Percentiles rank a stretch among this genome's conserved stretches.
phyloP scores from a whole-genome alignment of 1,139 yeast genomes.

The Petasospora rhodanensis region DNA sequence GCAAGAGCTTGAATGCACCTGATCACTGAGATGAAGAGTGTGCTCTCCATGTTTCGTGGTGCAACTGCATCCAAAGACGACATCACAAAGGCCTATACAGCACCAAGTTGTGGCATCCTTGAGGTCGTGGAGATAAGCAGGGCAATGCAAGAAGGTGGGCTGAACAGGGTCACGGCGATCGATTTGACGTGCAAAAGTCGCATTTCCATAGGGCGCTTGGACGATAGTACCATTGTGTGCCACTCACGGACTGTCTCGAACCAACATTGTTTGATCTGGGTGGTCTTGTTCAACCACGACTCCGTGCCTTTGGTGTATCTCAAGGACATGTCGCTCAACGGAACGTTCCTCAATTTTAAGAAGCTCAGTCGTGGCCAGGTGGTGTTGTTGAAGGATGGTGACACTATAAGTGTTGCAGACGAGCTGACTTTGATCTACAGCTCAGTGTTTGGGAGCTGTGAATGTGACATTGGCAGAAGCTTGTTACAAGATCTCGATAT shows the following conservation, averaged over 20 bases:
- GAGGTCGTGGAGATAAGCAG: too few species aligned
- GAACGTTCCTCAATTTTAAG: slow-evolving; percentile 42
- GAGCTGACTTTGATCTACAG: slow-evolving; percentile 30
- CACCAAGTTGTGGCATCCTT: too few species aligned
- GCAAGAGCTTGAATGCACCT: too few species aligned
- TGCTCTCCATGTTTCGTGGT: too few species aligned
- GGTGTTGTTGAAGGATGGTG: slow-evolving; percentile 41
- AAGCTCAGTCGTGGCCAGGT: slow-evolving; percentile 32
- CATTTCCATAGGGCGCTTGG: slow-evolving; percentile 33
- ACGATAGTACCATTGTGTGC: slow-evolving; percentile 27
- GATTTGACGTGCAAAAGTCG: slow-evolving; percentile 20
- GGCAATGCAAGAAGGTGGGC: too few species aligned
- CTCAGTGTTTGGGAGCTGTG: slow-evolving; percentile 21
- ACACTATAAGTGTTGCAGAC: slow-evolving; percentile 36
- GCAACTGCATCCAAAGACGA: too few species aligned
- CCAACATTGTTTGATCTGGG: slow-evolving; percentile 45
- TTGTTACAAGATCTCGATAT: slow-evolving; percentile 21
- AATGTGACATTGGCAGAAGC: slow-evolving; percentile 12
- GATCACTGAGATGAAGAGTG: too few species aligned
- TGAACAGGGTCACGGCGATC: too few species aligned
- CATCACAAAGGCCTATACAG: too few species aligned
- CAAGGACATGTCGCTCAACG: slow-evolving; percentile 52
- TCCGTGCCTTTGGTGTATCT: slow-evolving; percentile 48
- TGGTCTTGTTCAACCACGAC: slow-evolving; percentile 44
- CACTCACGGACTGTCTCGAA: slow-evolving; percentile 36